Evolutionary conservation across 1,139 yeast genomes (phyloP), one percentile per base, ranked within the genome.

Genomic region (Pichia sp.): DNA sequence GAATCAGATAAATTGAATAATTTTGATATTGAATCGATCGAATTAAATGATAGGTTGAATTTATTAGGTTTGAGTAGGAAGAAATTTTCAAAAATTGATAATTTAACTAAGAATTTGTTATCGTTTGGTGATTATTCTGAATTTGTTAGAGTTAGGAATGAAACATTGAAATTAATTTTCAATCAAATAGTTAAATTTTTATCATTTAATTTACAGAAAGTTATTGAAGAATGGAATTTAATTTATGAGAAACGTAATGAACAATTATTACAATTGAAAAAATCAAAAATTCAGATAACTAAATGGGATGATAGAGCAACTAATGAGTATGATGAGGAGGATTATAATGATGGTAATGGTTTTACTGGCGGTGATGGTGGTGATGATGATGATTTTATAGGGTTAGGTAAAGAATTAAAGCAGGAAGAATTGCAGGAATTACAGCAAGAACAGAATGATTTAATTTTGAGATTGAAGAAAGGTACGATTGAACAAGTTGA

Each of bases 401-500:
- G 41, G 4, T 25, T 54, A n/a, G 37, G 47, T 5, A 14, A 39
- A 3, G 23, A 38, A 2, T 38, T 58, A 32, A 46, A 46, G 15
- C 46, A 47, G 17, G 77, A 76, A 46, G 93, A 84, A 56, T 54
- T 84, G 26, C 84, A 79, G 54, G 71, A 78, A 45, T 67, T 88
- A 22, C 79, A 82, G 50, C 62, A 66, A 12, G 97, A 91, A 57
- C 91, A 85, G 58, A 71, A 75, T 46, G 80, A 77, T 42, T 67
- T 89, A 28, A 58, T 86, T n/a, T 59, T 88, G 15, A 65, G 70
- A 40, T 59, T 74, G 42, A 82, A 83, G 52, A 64, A 74, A 15
- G 77, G 77, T 38, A 94, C 88, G 50, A 63, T 89, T 34, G 74
- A 77, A 41, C 77, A 78, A 49, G 84, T 79, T 10, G 78, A 76